A percentile compares a stretch with the other conserved stretches of the same genome.
Conservation (phyloP, 192 early-diverging fungal species). For the Podochytrium sp. region DNA sequence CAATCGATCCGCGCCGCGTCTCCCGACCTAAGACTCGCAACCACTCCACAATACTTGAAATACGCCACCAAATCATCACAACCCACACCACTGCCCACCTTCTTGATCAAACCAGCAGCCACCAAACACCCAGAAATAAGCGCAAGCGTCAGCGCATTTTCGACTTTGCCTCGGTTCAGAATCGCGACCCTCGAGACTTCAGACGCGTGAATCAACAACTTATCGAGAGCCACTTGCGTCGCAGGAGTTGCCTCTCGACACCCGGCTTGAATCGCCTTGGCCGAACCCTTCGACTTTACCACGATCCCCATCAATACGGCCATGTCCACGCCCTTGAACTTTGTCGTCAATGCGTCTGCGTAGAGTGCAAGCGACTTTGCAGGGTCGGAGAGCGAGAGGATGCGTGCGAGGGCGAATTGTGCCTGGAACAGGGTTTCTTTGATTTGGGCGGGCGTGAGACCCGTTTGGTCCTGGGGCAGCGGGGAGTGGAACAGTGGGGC, state of each 20-base stretch:
- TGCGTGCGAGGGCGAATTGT: not conserved
- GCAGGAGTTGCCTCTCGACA: not conserved
- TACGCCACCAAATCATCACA: not conserved
- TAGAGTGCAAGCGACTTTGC: not conserved
- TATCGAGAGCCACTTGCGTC: not conserved
- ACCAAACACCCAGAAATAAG: not conserved
- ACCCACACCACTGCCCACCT: not conserved
- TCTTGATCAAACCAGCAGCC: not conserved
- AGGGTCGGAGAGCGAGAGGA: not conserved
- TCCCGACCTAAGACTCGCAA: not conserved
- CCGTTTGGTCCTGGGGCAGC: not conserved
- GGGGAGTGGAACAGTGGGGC: not conserved
- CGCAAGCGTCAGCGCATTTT: not conserved
- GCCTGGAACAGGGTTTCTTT: slow-evolving; percentile 16
- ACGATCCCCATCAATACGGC: not conserved
- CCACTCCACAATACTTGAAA: slow-evolving; percentile 2
- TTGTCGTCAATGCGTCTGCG: not conserved
- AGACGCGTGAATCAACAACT: not conserved
- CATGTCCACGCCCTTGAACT: slow-evolving; percentile 13
- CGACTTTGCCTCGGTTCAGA: not conserved
- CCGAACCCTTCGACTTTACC: no score
- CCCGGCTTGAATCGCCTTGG: not conserved
- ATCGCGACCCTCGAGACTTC: slow-evolving; percentile 1
- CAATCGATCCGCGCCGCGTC: not conserved
- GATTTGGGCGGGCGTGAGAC: slow-evolving; percentile 2